These are phyloP conservation scores for Fragaria vesca DNA, from an alignment of 306 rosid genomes.

Conservation along the genomic window DNA sequence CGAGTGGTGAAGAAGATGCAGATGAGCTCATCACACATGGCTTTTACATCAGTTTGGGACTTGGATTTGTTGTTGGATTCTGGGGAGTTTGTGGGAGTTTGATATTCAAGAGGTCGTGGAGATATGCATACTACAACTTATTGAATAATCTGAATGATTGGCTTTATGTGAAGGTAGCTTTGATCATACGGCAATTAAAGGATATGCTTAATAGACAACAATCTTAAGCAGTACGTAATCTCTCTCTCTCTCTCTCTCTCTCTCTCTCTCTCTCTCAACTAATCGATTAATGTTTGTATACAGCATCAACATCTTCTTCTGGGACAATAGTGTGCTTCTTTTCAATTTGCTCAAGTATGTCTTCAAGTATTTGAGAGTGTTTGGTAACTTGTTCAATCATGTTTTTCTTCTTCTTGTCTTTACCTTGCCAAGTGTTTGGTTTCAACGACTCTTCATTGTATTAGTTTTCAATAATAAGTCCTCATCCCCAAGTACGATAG, in stretches of 20 bases:
- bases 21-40: slow-evolving; percentile 12
- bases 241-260: too few species aligned
- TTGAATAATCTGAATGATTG: too few species aligned
- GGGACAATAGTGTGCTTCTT: too few species aligned
- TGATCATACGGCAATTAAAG: too few species aligned
- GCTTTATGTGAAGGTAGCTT: too few species aligned
- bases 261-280: too few species aligned
- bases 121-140: slow-evolving; percentile 26
- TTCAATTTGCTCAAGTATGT: too few species aligned
- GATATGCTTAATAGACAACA: too few species aligned
- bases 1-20: neutral
- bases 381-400: neutral
- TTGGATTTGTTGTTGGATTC: slow-evolving; percentile 27
- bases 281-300: too few species aligned
- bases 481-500: neutral
- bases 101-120: slow-evolving; percentile 15
- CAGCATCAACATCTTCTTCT: neutral
- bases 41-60: slow-evolving; percentile 13
- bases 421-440: too few species aligned
- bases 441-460: neutral
- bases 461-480: neutral
- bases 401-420: neutral
- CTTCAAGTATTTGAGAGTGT: too few species aligned
- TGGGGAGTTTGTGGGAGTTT: slow-evolving; percentile 35
- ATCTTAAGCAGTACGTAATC: too few species aligned